These are phyloP conservation scores for Hemileccinum rubropunctum DNA, from an alignment of 768 basidiomycete genomes.

Conservation along the genomic window DNA sequence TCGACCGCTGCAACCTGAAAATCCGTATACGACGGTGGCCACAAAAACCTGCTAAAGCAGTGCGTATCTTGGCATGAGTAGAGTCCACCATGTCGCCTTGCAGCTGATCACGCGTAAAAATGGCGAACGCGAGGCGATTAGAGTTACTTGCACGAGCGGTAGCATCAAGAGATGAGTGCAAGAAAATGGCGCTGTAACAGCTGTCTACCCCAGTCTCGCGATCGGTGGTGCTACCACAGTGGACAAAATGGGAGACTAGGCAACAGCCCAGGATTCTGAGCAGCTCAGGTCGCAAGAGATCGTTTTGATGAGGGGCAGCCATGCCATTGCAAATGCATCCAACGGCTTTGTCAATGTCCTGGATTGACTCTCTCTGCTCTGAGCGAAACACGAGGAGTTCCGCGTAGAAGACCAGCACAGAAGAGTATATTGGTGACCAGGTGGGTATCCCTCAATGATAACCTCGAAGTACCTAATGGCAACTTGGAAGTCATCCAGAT, in stretches of 20 bases:
- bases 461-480: conserved; percentile 10
- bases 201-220: conserved; percentile 24
- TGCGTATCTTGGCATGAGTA: conserved; percentile 25
- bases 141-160: not conserved
- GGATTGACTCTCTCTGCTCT: conserved; percentile 8
- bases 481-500: conserved; percentile 11
- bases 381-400: conserved; percentile 11
- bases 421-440: not conserved
- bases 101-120: conserved; percentile 21
- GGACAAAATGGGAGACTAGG: conserved; percentile 15
- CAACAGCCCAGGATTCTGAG: conserved; percentile 14
- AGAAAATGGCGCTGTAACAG: conserved; percentile 3
- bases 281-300: not conserved
- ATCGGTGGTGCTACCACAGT: conserved; percentile 17
- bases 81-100: conserved; percentile 16
- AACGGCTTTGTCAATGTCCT: conserved; percentile 17
- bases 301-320: not conserved
- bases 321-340: conserved; percentile 10
- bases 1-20: conserved; percentile 15
- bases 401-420: conserved; percentile 7
- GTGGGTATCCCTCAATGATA: conserved; percentile 4
- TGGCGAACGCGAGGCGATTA: conserved; percentile 11
- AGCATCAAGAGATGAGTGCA: conserved; percentile 2
- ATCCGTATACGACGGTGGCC: conserved; percentile 18
- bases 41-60: conserved; percentile 20